Conservation (phyloP, 2,329 filamentous ascomycete genomes). For the Cordyceps cicadae region DNA sequence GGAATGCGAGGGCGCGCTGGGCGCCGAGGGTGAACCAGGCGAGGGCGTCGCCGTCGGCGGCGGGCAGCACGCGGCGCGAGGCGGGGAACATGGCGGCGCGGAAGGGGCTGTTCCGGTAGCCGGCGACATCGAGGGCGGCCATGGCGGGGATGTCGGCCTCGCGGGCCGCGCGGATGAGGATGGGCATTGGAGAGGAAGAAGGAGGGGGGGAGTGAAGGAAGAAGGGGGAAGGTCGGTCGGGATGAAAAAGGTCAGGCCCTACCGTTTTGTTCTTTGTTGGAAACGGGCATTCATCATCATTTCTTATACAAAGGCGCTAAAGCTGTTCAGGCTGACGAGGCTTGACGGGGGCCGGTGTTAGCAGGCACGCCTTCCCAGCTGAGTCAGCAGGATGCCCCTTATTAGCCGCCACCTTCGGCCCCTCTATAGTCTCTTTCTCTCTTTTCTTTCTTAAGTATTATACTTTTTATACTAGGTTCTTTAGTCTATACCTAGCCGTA, state of each 20-base stretch:
- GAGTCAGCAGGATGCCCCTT: too few species aligned
- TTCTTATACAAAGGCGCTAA: too few species aligned
- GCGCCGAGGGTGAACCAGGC: not conserved
- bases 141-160: constrained; percentile 2
- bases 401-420: too few species aligned
- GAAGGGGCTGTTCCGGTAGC: not conserved
- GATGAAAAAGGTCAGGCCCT: not conserved
- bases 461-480: too few species aligned
- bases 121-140: not conserved
- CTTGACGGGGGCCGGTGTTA: too few species aligned
- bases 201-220: too few species aligned
- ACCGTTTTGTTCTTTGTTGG: too few species aligned
- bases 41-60: not conserved
- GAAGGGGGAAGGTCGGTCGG: not conserved
- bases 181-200: not conserved
- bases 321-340: too few species aligned
- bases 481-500: too few species aligned
- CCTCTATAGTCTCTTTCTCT: too few species aligned
- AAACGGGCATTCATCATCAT: not conserved
- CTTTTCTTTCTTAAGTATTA: too few species aligned
- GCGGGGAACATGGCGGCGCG: constrained; percentile 5
- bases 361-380: too few species aligned
- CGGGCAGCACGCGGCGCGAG: not conserved
- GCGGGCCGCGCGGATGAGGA: not conserved
- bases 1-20: not conserved